Conservation (phyloP, 2,329 filamentous ascomycete genomes). For the Thielaviopsis ethacetica region DNA sequence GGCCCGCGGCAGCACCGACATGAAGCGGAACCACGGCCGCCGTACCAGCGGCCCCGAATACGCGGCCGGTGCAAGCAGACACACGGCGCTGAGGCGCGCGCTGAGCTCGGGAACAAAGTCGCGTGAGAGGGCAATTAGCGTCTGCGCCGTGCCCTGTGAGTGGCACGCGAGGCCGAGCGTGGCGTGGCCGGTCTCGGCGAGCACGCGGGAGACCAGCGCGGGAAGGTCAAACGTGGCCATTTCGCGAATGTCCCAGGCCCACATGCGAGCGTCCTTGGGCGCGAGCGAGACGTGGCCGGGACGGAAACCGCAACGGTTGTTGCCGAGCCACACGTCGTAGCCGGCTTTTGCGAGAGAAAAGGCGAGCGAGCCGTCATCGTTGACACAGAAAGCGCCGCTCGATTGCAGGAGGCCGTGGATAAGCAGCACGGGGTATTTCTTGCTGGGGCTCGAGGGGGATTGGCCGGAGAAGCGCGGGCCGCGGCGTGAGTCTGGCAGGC, state of each 20-base stretch:
- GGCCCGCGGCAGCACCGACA: slow-evolving; percentile 38
- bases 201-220: slow-evolving; percentile 62
- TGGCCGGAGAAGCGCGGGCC: background rate
- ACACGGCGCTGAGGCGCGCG: slow-evolving; percentile 73
- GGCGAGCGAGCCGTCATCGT: slow-evolving; percentile 76
- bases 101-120: slow-evolving; percentile 77
- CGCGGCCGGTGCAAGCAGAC: slow-evolving; percentile 74
- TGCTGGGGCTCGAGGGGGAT: background rate
- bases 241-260: slow-evolving; percentile 90
- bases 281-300: slow-evolving; percentile 59
- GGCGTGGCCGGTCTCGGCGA: slow-evolving; percentile 45
- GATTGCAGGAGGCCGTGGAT: slow-evolving; percentile 83
- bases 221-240: slow-evolving; percentile 84
- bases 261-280: slow-evolving; percentile 74
- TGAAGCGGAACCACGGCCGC: slow-evolving; percentile 82
- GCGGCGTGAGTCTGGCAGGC: background rate
- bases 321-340: slow-evolving; percentile 90
- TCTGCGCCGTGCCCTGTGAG: slow-evolving; percentile 81
- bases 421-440: slow-evolving; percentile 66
- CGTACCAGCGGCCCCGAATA: slow-evolving; percentile 77
- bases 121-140: slow-evolving; percentile 74
- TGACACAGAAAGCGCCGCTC: slow-evolving; percentile 74
- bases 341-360: slow-evolving; percentile 87
- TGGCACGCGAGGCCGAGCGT: slow-evolving; percentile 66
- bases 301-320: slow-evolving; percentile 75